Percentiles rank a stretch among this genome's conserved stretches.
phyloP scores from a whole-genome alignment of 2,329 filamentous ascomycete species.

The Sporothrix humicola region DNA sequence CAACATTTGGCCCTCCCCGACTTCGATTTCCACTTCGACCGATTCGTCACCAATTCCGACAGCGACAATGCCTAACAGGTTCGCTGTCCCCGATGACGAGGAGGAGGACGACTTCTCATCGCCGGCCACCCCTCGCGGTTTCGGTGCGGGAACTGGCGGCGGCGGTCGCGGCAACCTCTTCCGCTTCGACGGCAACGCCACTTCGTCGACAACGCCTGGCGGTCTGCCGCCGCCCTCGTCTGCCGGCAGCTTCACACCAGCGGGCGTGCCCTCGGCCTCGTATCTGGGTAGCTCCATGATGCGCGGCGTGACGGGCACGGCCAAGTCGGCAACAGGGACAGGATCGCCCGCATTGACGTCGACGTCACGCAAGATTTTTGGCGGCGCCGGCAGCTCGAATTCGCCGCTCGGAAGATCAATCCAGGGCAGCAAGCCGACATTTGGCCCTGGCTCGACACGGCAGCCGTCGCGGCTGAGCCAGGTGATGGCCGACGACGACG shows the following conservation, averaged over 20 bases:
- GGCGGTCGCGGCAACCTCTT: conserved; percentile 43
- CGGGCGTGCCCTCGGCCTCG: conserved; percentile 61
- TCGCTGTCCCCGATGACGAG: conserved; percentile 38
- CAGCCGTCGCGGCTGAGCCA: conserved; percentile 61
- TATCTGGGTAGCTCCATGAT: conserved; percentile 62
- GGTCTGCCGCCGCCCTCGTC: conserved; percentile 60
- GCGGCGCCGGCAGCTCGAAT: conserved; percentile 40
- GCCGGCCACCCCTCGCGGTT: conserved; percentile 35
- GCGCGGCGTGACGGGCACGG: conserved; percentile 44
- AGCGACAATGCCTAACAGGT: conserved; percentile 37
- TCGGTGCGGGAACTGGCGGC: not conserved
- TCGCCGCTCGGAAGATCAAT: conserved; percentile 58
- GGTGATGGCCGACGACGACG: conserved; percentile 47
- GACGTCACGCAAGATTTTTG: conserved; percentile 34
- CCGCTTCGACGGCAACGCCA: conserved; percentile 48
- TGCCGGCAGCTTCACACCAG: conserved; percentile 60
- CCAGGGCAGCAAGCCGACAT: conserved; percentile 39
- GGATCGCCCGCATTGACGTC: conserved; percentile 15
- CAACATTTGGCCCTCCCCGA: not conserved
- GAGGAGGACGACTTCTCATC: conserved; percentile 35
- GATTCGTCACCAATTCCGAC: not conserved
- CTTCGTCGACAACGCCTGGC: conserved; percentile 59
- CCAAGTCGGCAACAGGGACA: conserved; percentile 4
- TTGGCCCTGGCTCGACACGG: conserved; percentile 28
- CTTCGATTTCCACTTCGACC: not conserved